Evolutionary conservation across 768 basidiomycete species (phyloP).

Genomic region (Boletus reticuloceps): DNA sequence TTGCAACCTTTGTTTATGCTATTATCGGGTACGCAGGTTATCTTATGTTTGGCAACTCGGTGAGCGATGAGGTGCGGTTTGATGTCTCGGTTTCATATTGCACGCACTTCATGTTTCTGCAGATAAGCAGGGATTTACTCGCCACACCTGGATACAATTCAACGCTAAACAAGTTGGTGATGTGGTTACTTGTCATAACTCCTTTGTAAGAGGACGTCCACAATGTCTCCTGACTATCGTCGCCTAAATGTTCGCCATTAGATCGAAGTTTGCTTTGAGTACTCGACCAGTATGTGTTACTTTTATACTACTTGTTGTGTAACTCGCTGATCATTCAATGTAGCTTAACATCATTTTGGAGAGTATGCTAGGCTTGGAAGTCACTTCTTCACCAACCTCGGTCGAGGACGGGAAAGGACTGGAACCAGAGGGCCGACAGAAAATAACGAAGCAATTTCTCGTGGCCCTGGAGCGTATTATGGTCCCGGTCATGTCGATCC

Average conservation of each 20-base stretch:
- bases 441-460: conserved; percentile 37
- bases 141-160: conserved; percentile 69
- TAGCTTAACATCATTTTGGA: conserved; percentile 84
- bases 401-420: conserved; percentile 28
- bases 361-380: conserved; percentile 68
- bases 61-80: conserved; percentile 71
- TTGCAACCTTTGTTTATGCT: conserved; percentile 62
- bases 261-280: conserved; percentile 85
- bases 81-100: neutral
- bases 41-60: conserved; percentile 81
- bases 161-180: conserved; percentile 63
- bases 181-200: conserved; percentile 85
- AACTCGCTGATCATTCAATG: neutral
- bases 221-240: neutral
- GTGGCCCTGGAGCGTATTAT: conserved; percentile 54
- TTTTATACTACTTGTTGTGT: neutral
- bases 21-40: conserved; percentile 82
- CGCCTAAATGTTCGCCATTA: conserved; percentile 29
- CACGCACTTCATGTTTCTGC: conserved; percentile 1
- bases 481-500: conserved; percentile 58
- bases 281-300: conserved; percentile 64
- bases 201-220: conserved; percentile 52
- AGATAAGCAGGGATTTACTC: conserved; percentile 85
- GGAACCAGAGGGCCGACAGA: conserved; percentile 5
- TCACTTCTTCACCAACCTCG: conserved; percentile 1